A percentile compares a stretch with the other conserved stretches of the same genome.
Conservation (phyloP, 495 filamentous ascomycete genomes). For the Tuber melanosporum region DNA sequence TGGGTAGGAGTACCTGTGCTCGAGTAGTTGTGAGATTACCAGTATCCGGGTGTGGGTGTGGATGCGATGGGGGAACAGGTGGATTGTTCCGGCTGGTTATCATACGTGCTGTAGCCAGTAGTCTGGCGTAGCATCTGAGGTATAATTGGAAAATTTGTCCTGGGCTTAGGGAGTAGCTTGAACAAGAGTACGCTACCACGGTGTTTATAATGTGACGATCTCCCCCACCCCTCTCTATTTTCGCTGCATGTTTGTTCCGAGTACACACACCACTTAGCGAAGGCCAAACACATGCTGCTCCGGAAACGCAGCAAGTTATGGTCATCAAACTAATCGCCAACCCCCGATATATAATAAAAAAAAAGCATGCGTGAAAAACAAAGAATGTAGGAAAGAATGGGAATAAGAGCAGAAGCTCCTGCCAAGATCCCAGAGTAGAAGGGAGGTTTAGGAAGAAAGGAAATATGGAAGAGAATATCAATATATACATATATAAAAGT, state of each 20-base stretch:
- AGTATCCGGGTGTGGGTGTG: too few species aligned
- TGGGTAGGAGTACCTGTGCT: too few species aligned
- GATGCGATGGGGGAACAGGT: too few species aligned
- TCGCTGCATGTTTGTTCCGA: neutral
- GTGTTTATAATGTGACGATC: neutral
- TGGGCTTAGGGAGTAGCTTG: neutral
- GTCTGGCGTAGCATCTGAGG: too few species aligned
- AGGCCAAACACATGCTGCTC: neutral
- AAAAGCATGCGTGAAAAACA: neutral
- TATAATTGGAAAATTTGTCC: too few species aligned
- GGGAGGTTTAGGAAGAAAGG: neutral
- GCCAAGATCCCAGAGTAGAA: neutral
- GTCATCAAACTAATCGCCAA: neutral
- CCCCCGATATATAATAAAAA: neutral
- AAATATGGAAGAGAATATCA: neutral
- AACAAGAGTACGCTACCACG: neutral
- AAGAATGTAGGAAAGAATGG: neutral
- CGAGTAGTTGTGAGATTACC: too few species aligned
- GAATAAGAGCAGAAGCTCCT: neutral
- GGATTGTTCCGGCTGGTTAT: too few species aligned
- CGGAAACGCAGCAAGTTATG: neutral
- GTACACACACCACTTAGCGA: neutral
- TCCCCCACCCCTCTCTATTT: neutral
- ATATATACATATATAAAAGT: slow-evolving; percentile 1
- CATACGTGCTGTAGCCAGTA: too few species aligned